Conservation (phyloP, 768 basidiomycete genomes). For the Mycena rebaudengoi region DNA sequence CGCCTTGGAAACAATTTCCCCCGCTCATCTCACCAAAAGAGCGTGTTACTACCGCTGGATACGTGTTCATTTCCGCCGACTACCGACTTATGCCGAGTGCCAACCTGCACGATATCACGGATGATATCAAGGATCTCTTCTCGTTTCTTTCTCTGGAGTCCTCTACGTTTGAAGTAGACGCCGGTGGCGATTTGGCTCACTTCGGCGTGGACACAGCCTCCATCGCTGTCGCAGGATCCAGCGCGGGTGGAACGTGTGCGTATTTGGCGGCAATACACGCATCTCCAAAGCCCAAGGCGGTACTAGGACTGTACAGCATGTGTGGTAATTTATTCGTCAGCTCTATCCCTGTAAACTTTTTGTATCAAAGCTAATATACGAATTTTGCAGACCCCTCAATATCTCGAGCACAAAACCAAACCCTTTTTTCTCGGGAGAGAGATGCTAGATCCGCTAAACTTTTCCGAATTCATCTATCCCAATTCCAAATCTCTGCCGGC, state of each 20-base stretch:
- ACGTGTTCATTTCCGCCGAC: slow-evolving; percentile 68
- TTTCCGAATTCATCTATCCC: slow-evolving; percentile 58
- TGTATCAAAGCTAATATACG: too few relatives aligned
- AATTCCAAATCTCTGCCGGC: slow-evolving; percentile 31
- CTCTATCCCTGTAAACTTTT: background rate
- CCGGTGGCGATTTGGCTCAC: background rate
- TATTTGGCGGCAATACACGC: slow-evolving; percentile 67
- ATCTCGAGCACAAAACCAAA: slow-evolving; percentile 54
- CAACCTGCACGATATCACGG: slow-evolving; percentile 63
- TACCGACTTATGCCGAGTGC: slow-evolving; percentile 65
- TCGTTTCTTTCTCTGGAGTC: slow-evolving; percentile 47
- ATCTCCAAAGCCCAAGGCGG: slow-evolving; percentile 58
- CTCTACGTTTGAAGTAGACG: slow-evolving; percentile 25
- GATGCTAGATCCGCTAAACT: slow-evolving; percentile 58
- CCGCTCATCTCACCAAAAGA: slow-evolving; percentile 41
- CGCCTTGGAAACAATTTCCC: background rate
- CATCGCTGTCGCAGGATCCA: slow-evolving; percentile 64
- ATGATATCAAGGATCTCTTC: slow-evolving; percentile 67
- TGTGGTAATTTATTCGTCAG: slow-evolving; percentile 66
- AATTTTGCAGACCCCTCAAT: slow-evolving; percentile 44
- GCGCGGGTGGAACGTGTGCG: slow-evolving; percentile 71
- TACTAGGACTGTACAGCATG: slow-evolving; percentile 69
- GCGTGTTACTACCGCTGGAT: slow-evolving; percentile 55
- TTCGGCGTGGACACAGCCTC: slow-evolving; percentile 52
- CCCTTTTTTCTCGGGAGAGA: slow-evolving; percentile 66